Evolutionary conservation across 2,329 filamentous ascomycete genomes (phyloP).

Genomic region (Apiospora rasikravindrae): DNA sequence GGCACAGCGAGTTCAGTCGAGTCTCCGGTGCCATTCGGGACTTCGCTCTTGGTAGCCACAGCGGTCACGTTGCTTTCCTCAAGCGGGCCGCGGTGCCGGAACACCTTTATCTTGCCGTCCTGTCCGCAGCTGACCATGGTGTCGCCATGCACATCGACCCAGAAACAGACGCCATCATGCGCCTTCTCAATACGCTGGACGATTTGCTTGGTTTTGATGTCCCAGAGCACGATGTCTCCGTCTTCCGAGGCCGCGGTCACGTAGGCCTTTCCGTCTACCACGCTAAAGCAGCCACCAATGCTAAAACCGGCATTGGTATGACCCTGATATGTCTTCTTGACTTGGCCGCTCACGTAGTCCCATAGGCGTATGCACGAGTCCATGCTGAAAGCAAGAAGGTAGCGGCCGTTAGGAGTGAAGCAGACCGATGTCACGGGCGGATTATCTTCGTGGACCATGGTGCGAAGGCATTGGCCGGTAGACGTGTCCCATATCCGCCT

Average conservation of each 20-base stretch:
- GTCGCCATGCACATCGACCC: conserved; percentile 65
- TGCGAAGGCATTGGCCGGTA: conserved; percentile 93
- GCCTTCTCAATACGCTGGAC: conserved; percentile 68
- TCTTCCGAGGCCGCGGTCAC: conserved; percentile 88
- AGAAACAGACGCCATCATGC: conserved; percentile 65
- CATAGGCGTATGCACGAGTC: conserved; percentile 90
- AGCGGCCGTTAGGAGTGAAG: conserved; percentile 94
- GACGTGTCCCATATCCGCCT: conserved; percentile 94
- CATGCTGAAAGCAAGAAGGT: conserved; percentile 87
- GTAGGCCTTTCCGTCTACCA: conserved; percentile 62
- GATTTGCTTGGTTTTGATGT: conserved; percentile 83
- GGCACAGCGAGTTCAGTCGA: background rate
- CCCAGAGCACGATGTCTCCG: conserved; percentile 85
- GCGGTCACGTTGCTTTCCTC: background rate
- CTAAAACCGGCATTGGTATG: conserved; percentile 85
- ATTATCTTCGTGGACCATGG: conserved; percentile 95
- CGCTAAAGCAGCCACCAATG: conserved; percentile 83
- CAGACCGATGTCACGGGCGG: conserved; percentile 86
- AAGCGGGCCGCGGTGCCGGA: conserved; percentile 40
- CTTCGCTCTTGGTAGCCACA: background rate
- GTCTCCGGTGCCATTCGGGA: background rate
- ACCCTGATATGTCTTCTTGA: conserved; percentile 97
- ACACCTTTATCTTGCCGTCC: conserved; percentile 59
- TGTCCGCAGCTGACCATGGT: conserved; percentile 64
- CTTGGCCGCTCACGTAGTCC: conserved; percentile 91